These are phyloP conservation scores for Talinum fruticosum DNA, from an alignment of 148 eudicot species.

Conservation along the genomic window DNA sequence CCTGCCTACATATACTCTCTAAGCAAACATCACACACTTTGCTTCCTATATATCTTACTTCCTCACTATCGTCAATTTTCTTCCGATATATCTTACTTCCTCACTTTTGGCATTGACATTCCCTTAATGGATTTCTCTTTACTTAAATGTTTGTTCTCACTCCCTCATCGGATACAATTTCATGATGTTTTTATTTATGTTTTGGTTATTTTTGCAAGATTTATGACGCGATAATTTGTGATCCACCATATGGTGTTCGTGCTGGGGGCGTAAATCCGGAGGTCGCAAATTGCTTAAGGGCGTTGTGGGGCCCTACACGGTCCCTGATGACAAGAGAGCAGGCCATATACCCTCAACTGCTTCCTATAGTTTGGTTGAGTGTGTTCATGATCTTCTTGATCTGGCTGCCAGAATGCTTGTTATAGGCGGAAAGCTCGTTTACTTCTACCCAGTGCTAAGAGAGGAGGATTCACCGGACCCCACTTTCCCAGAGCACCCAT, in stretches of 20 bases:
- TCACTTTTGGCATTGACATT: too few relatives aligned
- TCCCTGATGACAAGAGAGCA: slow-evolving; percentile 86
- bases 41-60: too few relatives aligned
- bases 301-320: slow-evolving; percentile 67
- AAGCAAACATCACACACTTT: too few relatives aligned
- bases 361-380: slow-evolving; percentile 86
- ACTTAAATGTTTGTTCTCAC: neutral
- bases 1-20: too few relatives aligned
- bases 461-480: slow-evolving; percentile 63
- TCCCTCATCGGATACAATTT: neutral
- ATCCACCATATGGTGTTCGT: slow-evolving; percentile 98
- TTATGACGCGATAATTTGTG: slow-evolving; percentile 95
- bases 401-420: slow-evolving; percentile 85
- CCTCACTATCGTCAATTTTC: too few relatives aligned
- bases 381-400: slow-evolving; percentile 93
- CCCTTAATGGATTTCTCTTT: too few relatives aligned
- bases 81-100: too few relatives aligned
- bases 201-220: slow-evolving; percentile 36
- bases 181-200: neutral
- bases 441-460: slow-evolving; percentile 82
- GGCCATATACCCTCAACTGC: slow-evolving; percentile 97
- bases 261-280: slow-evolving; percentile 99
- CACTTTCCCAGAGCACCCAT: slow-evolving; percentile 88
- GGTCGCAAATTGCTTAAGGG: slow-evolving; percentile 94
- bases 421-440: slow-evolving; percentile 90